phyloP scores from a whole-genome alignment of 2,329 filamentous ascomycete genomes.

The Biscogniauxia marginata region DNA sequence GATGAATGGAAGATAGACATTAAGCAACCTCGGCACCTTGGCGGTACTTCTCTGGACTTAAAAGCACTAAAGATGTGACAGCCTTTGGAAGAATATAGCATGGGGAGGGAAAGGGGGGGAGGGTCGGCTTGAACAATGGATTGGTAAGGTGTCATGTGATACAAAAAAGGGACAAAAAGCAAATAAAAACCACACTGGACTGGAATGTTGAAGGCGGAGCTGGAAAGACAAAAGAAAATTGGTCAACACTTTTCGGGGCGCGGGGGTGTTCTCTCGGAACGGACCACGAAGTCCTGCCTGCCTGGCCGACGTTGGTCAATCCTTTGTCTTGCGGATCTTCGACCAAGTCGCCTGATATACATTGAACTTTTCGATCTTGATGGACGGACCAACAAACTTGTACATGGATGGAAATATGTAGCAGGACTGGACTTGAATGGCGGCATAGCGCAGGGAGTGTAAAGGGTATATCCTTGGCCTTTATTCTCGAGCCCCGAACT shows the following conservation, averaged over 20 bases:
- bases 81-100: conserved; percentile 42
- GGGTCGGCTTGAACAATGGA: conserved; percentile 24
- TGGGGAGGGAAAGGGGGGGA: conserved; percentile 25
- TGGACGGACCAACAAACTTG: conserved; percentile 29
- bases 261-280: conserved; percentile 23
- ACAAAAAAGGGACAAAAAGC: conserved; percentile 12
- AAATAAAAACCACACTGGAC: conserved; percentile 12
- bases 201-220: conserved; percentile 38
- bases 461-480: conserved; percentile 34
- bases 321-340: conserved; percentile 24
- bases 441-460: conserved; percentile 38
- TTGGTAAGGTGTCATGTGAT: conserved; percentile 29
- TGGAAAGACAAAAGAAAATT: conserved; percentile 41
- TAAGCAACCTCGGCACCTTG: conserved; percentile 37
- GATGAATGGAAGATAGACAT: conserved; percentile 41
- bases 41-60: conserved; percentile 44
- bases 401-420: conserved; percentile 35
- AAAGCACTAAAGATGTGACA: conserved; percentile 38
- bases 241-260: conserved; percentile 19
- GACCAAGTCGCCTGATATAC: conserved; percentile 30
- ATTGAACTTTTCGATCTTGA: conserved; percentile 28
- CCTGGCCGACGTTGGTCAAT: conserved; percentile 23
- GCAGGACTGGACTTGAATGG: conserved; percentile 30
- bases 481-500: conserved; percentile 28
- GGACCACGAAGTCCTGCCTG: conserved; percentile 21